Conservation (phyloP, 1,284 basidiomycete genomes). For the Leccinum subatratum region DNA sequence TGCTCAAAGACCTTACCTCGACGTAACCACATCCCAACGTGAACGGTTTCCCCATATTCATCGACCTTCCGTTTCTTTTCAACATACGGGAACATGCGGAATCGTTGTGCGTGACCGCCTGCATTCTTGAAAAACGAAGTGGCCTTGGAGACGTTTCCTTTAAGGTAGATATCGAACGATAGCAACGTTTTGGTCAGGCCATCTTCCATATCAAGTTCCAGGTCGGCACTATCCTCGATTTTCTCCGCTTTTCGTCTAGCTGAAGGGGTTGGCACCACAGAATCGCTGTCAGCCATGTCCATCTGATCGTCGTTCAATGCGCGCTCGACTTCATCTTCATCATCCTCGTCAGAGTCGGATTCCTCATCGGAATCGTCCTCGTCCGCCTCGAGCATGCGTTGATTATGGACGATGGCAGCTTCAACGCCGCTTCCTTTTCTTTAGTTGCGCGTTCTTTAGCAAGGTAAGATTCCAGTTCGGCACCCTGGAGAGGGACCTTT, state of each 20-base stretch:
- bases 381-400: constrained; percentile 87
- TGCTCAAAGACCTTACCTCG: constrained; percentile 86
- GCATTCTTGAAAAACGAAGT: constrained; percentile 80
- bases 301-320: constrained; percentile 50
- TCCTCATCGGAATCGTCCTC: constrained; percentile 65
- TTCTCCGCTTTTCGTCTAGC: constrained; percentile 44
- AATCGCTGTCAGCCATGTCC: constrained; percentile 39
- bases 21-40: constrained; percentile 89
- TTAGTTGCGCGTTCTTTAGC: constrained; percentile 76
- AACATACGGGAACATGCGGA: constrained; percentile 95
- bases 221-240: constrained; percentile 56
- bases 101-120: constrained; percentile 68
- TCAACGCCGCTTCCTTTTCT: constrained; percentile 78
- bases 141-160: constrained; percentile 82
- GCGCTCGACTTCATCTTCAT: constrained; percentile 57
- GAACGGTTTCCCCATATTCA: constrained; percentile 92
- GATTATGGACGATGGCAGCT: constrained; percentile 77
- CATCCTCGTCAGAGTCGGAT: constrained; percentile 51
- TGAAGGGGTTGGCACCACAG: constrained; percentile 14
- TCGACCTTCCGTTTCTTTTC: constrained; percentile 91
- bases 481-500: constrained; percentile 82
- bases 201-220: constrained; percentile 70
- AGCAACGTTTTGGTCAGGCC: constrained; percentile 67
- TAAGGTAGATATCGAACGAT: constrained; percentile 94
- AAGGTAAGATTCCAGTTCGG: constrained; percentile 79